Conservation (phyloP, 176 grass and related monocot genomes). For the Melocanna baccifera region DNA sequence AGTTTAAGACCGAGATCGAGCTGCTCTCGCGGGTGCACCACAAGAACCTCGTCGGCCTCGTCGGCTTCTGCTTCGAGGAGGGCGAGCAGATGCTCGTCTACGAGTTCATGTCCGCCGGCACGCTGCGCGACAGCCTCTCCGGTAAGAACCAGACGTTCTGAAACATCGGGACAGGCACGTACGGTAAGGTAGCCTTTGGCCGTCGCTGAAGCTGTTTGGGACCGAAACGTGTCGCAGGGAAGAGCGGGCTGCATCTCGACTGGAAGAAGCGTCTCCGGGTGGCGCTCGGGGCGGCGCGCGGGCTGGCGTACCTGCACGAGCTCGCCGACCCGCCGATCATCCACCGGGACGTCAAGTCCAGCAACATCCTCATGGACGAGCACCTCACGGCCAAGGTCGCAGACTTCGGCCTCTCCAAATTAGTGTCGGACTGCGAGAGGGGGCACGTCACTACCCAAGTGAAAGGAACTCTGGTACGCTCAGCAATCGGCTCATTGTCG, state of each 20-base stretch:
- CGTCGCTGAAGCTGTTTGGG: neutral
- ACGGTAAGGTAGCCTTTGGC: neutral
- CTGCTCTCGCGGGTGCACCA: constrained; percentile 98
- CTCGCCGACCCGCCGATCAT: constrained; percentile 95
- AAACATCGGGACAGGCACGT: neutral
- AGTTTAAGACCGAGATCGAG: constrained; percentile 99
- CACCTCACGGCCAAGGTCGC: constrained; percentile 92
- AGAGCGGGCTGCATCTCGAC: constrained; percentile 73
- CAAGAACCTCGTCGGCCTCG: constrained; percentile 86
- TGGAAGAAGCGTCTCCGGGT: constrained; percentile 78
- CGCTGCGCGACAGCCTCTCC: constrained; percentile 71
- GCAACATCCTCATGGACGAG: constrained; percentile 92
- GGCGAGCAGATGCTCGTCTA: constrained; percentile 98
- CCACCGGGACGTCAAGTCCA: constrained; percentile 93
- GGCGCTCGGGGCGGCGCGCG: constrained; percentile 75
- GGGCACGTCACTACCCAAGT: constrained; percentile 86
- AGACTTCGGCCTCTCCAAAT: constrained; percentile 93
- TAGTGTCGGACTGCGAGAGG: constrained; percentile 67
- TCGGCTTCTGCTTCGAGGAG: constrained; percentile 96
- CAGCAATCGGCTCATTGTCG: neutral
- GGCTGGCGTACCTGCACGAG: constrained; percentile 89
- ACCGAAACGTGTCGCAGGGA: constrained; percentile 44
- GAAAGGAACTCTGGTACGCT: constrained; percentile 75
- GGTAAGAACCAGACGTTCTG: constrained; percentile 21
- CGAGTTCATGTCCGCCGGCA: constrained; percentile 81